phyloP scores from a whole-genome alignment of 768 basidiomycete species.

The Mycena polygramma region DNA sequence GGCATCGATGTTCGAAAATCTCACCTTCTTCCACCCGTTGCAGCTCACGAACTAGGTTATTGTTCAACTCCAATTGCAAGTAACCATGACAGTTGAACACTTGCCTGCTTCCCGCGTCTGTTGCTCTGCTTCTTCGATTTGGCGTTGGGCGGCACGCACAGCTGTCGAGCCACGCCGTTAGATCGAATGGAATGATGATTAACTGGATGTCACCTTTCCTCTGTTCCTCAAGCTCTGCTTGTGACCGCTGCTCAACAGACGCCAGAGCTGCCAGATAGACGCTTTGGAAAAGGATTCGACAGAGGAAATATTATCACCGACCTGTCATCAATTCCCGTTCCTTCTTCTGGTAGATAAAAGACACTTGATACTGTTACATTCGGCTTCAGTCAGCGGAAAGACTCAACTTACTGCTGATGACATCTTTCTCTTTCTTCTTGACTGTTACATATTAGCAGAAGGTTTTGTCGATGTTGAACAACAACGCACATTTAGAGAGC shows the following conservation, averaged over 20 bases:
- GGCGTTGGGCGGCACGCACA: constrained; percentile 29
- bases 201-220: constrained; percentile 24
- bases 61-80: no score
- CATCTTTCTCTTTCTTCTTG: constrained; percentile 39
- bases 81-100: background rate
- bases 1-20: background rate
- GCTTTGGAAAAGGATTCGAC: background rate
- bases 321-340: constrained; percentile 34
- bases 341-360: constrained; percentile 38
- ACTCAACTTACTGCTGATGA: constrained; percentile 34
- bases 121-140: constrained; percentile 36
- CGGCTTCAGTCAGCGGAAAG: background rate
- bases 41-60: constrained; percentile 31
- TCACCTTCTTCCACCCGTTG: constrained; percentile 32
- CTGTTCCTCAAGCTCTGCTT: constrained; percentile 35
- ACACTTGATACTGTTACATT: constrained; percentile 24
- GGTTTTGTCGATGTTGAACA: background rate
- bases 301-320: constrained; percentile 1
- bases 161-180: constrained; percentile 17
- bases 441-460: constrained; percentile 17
- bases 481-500: constrained; percentile 34
- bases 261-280: constrained; percentile 23
- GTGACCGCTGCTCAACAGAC: constrained; percentile 28
- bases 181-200: background rate
- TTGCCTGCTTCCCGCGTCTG: constrained; percentile 34